Percentiles rank a stretch among this genome's conserved stretches.
phyloP scores from a whole-genome alignment of 2,329 filamentous ascomycete genomes.

The Ascochyta koolunga region DNA sequence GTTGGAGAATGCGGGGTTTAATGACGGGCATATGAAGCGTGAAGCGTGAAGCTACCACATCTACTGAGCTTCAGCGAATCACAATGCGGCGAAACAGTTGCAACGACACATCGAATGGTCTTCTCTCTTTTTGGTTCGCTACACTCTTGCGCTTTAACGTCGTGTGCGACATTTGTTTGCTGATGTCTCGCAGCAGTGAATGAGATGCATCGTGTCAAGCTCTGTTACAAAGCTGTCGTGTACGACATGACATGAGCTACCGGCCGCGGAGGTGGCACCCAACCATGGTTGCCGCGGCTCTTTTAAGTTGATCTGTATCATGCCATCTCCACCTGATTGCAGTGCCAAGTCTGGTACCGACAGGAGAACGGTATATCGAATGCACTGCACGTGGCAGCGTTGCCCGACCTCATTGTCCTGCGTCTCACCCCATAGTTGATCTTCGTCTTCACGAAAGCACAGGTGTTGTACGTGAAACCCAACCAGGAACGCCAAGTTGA shows the following conservation, averaged over 20 bases:
- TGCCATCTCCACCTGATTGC: background rate
- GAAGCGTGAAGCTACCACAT: slow-evolving; percentile 20
- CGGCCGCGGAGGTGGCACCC: slow-evolving; percentile 29
- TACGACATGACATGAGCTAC: slow-evolving; percentile 20
- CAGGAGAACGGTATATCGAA: background rate
- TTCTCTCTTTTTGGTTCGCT: slow-evolving; percentile 7
- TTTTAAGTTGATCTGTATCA: slow-evolving; percentile 3
- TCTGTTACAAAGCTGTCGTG: slow-evolving; percentile 10
- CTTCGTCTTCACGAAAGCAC: background rate
- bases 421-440: background rate
- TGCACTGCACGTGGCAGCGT: slow-evolving; percentile 10
- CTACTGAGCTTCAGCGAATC: slow-evolving; percentile 29
- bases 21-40: slow-evolving; percentile 32
- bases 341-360: slow-evolving; percentile 5
- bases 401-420: background rate
- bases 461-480: background rate
- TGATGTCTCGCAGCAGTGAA: slow-evolving; percentile 5
- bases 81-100: slow-evolving; percentile 9
- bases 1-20: slow-evolving; percentile 33
- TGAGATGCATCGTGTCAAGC: background rate
- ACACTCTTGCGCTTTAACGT: slow-evolving; percentile 1
- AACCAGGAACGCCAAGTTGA: background rate
- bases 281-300: slow-evolving; percentile 2
- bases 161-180: slow-evolving; percentile 7
- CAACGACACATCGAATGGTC: slow-evolving; percentile 22